Evolutionary conservation across 208 protist species (phyloP), one percentile per base, ranked within the genome.

Genomic region (Crithidia acanthocephali): DNA sequence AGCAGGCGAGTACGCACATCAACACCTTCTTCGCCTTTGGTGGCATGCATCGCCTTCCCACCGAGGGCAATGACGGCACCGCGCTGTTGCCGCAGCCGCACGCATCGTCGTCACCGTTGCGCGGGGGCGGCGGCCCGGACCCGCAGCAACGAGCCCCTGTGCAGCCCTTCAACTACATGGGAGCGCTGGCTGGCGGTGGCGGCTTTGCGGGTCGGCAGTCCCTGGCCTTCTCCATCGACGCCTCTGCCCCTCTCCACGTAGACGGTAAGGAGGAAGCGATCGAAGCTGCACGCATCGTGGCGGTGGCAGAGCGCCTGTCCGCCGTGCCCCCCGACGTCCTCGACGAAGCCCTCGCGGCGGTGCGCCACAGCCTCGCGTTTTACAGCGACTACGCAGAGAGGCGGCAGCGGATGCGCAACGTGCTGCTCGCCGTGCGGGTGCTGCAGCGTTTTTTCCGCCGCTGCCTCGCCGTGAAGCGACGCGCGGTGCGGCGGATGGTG

Each of bases 371-470:
- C 27, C 60, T 86, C 20, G 28, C 74, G 6, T 61, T 79, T 28
- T 91, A 84, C 68, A 47, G 53, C 58, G 65, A 60, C 35, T 71
- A 75, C 33, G 48, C 74, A 18, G 37, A 56, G 37, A 55, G 78
- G 58, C 9, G 61, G 28, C 51, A 42, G 2, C 37, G 44, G 23
- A 69, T 92, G 18, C 58, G 30, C 25, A 28, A 27, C 32, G 47
- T 88, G n/a, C 0, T 92, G 1, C 8, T 11, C 4, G 76, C 87
- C 13, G 84, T 87, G 48, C 50, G 56, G 3, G 66, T 71, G 13
- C 47, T 95, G 45, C 90, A 95, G 76, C 73, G 79, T 33, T 95
- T 95, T 67, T 84, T 95, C 25, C 85, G 87, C 1, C n/a, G 42
- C 25, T 93, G 76, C 62, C 45, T 92, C 10, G 68, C 53, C 0